Conservation (phyloP, 768 basidiomycete genomes). For the Rhodocollybia butyracea region DNA sequence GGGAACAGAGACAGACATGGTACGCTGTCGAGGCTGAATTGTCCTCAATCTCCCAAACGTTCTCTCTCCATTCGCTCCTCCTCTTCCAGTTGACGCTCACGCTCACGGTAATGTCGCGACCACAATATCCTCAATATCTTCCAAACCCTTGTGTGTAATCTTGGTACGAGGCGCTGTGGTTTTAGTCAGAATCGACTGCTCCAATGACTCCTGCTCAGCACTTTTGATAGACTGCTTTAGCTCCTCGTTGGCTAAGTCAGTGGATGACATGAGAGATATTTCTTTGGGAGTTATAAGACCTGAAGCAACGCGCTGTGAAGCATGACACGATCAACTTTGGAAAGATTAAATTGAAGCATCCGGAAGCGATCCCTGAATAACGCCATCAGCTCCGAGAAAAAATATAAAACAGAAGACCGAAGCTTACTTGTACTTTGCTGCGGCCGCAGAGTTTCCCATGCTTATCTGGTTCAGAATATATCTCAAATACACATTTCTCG, state of each 20-base stretch:
- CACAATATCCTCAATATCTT: slow-evolving; percentile 83
- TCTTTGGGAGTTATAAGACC: slow-evolving; percentile 64
- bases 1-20: slow-evolving; percentile 64
- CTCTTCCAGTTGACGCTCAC: slow-evolving; percentile 61
- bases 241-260: slow-evolving; percentile 87
- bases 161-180: slow-evolving; percentile 66
- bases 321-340: slow-evolving; percentile 72
- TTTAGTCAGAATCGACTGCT: slow-evolving; percentile 81
- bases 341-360: slow-evolving; percentile 86
- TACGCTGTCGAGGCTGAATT: slow-evolving; percentile 42
- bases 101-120: slow-evolving; percentile 38
- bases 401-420: slow-evolving; percentile 11
- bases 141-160: slow-evolving; percentile 90
- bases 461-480: slow-evolving; percentile 77
- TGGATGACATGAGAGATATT: slow-evolving; percentile 82
- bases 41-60: slow-evolving; percentile 56
- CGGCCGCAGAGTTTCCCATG: slow-evolving; percentile 57
- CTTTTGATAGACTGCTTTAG: slow-evolving; percentile 78
- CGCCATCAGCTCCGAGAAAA: slow-evolving; percentile 12
- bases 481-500: slow-evolving; percentile 73
- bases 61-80: slow-evolving; percentile 71
- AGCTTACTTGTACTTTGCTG: slow-evolving; percentile 77
- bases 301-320: slow-evolving; percentile 77
- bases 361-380: slow-evolving; percentile 78
- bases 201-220: slow-evolving; percentile 78